Base-by-base conservation (phyloP, 176 grass and related monocot species). In the Avena eriantha region DNA sequence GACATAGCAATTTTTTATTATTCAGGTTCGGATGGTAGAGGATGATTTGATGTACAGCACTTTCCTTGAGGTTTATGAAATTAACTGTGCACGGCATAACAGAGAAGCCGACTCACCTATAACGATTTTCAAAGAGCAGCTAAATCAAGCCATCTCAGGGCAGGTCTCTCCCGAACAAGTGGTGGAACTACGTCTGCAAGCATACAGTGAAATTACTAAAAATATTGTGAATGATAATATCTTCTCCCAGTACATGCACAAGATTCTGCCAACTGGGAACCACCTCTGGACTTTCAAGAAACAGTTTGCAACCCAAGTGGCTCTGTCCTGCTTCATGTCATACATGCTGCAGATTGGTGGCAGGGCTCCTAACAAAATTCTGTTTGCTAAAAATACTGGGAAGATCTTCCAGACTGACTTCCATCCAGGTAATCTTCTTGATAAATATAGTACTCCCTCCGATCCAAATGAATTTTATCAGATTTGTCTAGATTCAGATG, bases 21-120 rank as follows among this genome's bases (percentile, higher is more conserved):
- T 92, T 77, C 91, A 99, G 97, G 97, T 99, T 64, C 94, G 97
- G 76, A 97, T 99, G 97, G 97, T 99, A 46, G 97, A 99, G 85
- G 97, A 99, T 94, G 97, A 99, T 80, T 85, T 99, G 69, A 99
- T 99, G 97, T 99, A 99, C 82, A 99, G 94, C 77, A 96, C 97
- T 79, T 99, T 99, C 81, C 94, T 99, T 68, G 97, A 99, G 91
- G 94, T 99, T 19, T 99, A 99, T 90, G 97, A 99, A 83, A 94
- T 99, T 78, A 99, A 99, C 75, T 99, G 97, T 85, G 97, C 97
- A 64, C 88, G 97, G 19, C 83, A 99, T 68, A 99, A 99, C 72
- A 92, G 92, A 66, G 97, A 99, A 89, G 97, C 97, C 67, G 97
- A 99, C 80, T 93, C 91, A 5, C 97, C 97, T 47, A 99, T 99